Evolutionary conservation across 192 early-diverging fungal genomes (phyloP).

Genomic region (Geranomyces variabilis): DNA sequence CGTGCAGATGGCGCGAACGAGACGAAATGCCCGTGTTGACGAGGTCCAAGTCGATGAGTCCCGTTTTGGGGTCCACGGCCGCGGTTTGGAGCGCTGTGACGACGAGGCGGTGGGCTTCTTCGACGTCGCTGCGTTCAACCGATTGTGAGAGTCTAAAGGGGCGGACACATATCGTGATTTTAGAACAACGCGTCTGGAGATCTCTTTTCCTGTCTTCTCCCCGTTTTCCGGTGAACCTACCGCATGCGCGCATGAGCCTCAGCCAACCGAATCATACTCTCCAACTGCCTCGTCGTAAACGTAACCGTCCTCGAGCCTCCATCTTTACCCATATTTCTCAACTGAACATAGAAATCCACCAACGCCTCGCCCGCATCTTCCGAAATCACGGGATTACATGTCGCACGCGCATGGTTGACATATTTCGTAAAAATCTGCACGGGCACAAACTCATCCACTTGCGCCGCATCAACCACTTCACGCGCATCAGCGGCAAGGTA

Average conservation of each 20-base stretch:
- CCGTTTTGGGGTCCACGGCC: slow-evolving; percentile 92
- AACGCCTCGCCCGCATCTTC: slow-evolving; percentile 76
- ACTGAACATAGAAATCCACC: slow-evolving; percentile 78
- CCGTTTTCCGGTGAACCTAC: slow-evolving; percentile 32
- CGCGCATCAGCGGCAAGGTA: slow-evolving; percentile 70
- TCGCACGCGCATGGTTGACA: slow-evolving; percentile 83
- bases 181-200: slow-evolving; percentile 14
- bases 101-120: slow-evolving; percentile 86
- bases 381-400: slow-evolving; percentile 74
- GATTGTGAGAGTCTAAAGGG: slow-evolving; percentile 63
- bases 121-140: slow-evolving; percentile 83
- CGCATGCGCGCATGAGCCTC: slow-evolving; percentile 92
- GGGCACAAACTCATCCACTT: slow-evolving; percentile 49
- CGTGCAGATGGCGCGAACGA: slow-evolving; percentile 67
- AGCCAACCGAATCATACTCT: slow-evolving; percentile 95
- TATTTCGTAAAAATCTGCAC: slow-evolving; percentile 87
- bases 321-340: slow-evolving; percentile 71
- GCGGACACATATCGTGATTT: too few relatives aligned
- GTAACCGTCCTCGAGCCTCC: slow-evolving; percentile 55
- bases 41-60: slow-evolving; percentile 91
- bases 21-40: slow-evolving; percentile 85
- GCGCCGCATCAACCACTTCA: not conserved
- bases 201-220: too few relatives aligned
- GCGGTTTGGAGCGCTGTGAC: slow-evolving; percentile 86
- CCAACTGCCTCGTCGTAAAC: slow-evolving; percentile 92